A percentile compares a stretch with the other conserved stretches of the same genome.
Conservation (phyloP, 2,329 filamentous ascomycete species). For the Leptographium wingfieldii region DNA sequence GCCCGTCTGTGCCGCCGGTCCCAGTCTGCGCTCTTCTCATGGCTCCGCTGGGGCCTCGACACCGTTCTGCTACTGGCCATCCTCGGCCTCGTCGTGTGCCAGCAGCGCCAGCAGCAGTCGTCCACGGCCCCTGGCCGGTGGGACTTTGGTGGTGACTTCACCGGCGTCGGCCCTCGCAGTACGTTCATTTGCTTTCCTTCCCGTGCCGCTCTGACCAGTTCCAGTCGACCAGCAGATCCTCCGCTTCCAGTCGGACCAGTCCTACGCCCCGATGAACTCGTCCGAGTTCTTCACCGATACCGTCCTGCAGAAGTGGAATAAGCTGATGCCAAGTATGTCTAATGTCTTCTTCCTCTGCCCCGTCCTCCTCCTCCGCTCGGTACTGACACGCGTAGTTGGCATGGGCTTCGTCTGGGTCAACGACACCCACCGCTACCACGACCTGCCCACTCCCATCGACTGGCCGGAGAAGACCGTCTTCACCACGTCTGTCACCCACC, state of each 20-base stretch:
- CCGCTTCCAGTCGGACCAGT: conserved; percentile 22
- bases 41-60: conserved; percentile 26
- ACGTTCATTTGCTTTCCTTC: conserved; percentile 1
- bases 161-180: conserved; percentile 23
- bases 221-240: conserved; percentile 20
- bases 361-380: too few species aligned
- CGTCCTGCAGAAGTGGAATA: conserved; percentile 22
- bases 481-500: conserved; percentile 24
- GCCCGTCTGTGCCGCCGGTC: conserved; percentile 12
- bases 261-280: conserved; percentile 23
- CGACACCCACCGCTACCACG: conserved; percentile 22
- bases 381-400: conserved; percentile 13
- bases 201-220: neutral
- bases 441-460: conserved; percentile 23
- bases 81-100: conserved; percentile 22
- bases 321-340: conserved; percentile 21
- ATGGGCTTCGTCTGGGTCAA: conserved; percentile 25
- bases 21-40: conserved; percentile 20
- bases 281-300: conserved; percentile 24
- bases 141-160: conserved; percentile 25
- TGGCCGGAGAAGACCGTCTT: conserved; percentile 23
- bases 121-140: conserved; percentile 6
- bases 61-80: conserved; percentile 25
- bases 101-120: conserved; percentile 14
- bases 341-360: neutral